Evolutionary conservation across 1,284 basidiomycete genomes (phyloP).

Genomic region (Agroathelia rolfsii): DNA sequence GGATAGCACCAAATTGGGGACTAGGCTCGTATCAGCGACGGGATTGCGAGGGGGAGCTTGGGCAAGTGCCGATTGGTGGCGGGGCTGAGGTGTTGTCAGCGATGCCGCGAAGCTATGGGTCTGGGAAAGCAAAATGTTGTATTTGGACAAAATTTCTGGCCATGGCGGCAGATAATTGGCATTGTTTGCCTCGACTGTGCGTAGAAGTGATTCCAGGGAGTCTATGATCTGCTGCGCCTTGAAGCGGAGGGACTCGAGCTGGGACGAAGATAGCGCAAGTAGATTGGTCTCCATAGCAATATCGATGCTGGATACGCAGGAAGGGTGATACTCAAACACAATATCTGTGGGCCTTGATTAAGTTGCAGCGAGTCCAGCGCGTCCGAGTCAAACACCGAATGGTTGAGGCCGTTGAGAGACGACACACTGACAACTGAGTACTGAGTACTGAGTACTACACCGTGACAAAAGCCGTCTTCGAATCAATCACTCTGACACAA

Average conservation of each 20-base stretch:
- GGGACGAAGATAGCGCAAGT: too few species aligned
- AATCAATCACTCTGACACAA: too few species aligned
- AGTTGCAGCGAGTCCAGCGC: too few species aligned
- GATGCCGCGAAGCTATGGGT: slow-evolving; percentile 63
- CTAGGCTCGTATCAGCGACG: slow-evolving; percentile 50
- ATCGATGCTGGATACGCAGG: too few species aligned
- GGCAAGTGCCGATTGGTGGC: slow-evolving; percentile 13
- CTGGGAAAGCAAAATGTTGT: slow-evolving; percentile 71
- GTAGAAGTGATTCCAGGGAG: slow-evolving; percentile 53
- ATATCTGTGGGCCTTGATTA: too few species aligned
- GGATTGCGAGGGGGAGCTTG: slow-evolving; percentile 8
- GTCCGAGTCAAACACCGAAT: too few species aligned
- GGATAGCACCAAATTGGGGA: slow-evolving; percentile 42
- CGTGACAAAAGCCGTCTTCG: too few species aligned
- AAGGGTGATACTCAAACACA: too few species aligned
- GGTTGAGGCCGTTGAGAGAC: too few species aligned
- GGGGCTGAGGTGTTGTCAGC: slow-evolving; percentile 32
- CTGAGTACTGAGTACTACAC: too few species aligned
- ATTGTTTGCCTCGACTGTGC: slow-evolving; percentile 49
- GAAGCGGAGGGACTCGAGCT: slow-evolving; percentile 65
- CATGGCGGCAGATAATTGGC: slow-evolving; percentile 52
- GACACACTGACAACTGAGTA: too few species aligned
- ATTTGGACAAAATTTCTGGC: slow-evolving; percentile 76
- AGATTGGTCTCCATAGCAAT: too few species aligned
- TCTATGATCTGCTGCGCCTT: slow-evolving; percentile 69